These are phyloP conservation scores for Quillaja saponaria DNA, from an alignment of 306 rosid species.

Conservation along the genomic window DNA sequence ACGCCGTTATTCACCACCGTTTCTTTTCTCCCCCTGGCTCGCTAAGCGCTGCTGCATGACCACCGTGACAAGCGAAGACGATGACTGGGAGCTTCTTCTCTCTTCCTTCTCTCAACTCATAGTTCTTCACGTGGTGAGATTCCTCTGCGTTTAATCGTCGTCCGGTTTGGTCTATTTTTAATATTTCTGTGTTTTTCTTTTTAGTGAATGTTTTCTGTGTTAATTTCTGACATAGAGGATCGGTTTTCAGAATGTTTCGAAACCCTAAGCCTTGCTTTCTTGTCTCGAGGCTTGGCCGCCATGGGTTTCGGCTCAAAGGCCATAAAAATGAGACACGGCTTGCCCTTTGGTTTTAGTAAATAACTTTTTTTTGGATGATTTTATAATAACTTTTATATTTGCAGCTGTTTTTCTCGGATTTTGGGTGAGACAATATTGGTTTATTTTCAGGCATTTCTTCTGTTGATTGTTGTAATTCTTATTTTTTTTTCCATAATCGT, in stretches of 20 bases:
- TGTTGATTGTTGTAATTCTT: too few relatives aligned
- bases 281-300: neutral
- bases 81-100: constrained; percentile 1
- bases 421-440: too few relatives aligned
- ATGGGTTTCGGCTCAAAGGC: constrained; percentile 9
- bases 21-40: constrained; percentile 16
- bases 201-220: too few relatives aligned
- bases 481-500: constrained; percentile 1
- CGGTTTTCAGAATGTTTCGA: constrained; percentile 13
- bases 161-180: constrained; percentile 18
- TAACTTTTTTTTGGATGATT: neutral
- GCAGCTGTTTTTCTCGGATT: too few relatives aligned
- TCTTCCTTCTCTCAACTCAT: constrained; percentile 7
- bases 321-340: neutral
- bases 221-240: neutral
- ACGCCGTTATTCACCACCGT: constrained; percentile 38
- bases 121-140: constrained; percentile 35
- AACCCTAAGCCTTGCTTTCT: constrained; percentile 32
- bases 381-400: neutral
- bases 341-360: neutral
- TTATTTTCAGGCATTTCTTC: too few relatives aligned
- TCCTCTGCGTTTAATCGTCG: neutral
- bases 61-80: constrained; percentile 2
- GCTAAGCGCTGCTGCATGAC: neutral
- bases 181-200: neutral